Evolutionary conservation across 495 filamentous ascomycete species (phyloP).

Genomic region (Penicillium ochrochloron): DNA sequence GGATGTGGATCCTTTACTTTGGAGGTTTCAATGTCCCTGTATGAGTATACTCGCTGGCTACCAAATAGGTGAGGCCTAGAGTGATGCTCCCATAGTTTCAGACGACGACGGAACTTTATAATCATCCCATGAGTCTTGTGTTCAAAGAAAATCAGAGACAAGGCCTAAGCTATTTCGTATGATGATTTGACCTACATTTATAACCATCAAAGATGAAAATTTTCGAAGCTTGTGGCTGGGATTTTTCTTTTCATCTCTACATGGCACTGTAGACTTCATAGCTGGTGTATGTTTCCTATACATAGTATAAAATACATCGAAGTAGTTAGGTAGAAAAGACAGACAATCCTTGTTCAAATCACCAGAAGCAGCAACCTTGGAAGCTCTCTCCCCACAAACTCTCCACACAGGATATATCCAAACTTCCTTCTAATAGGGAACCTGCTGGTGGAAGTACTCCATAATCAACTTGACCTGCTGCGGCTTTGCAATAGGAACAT

Average conservation of each 20-base stretch:
- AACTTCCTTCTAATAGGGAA: constrained; percentile 17
- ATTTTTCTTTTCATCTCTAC: too few relatives aligned
- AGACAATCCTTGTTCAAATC: neutral
- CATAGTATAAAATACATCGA: neutral
- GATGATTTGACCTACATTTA: too few relatives aligned
- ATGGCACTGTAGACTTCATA: neutral
- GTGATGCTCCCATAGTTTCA: too few relatives aligned
- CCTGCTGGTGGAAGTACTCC: constrained; percentile 29
- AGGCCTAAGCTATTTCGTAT: too few relatives aligned
- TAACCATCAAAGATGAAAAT: too few relatives aligned
- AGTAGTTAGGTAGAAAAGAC: neutral
- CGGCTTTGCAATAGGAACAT: constrained; percentile 27
- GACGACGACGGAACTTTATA: too few relatives aligned
- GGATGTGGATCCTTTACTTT: too few relatives aligned
- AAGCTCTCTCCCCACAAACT: neutral
- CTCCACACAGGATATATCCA: neutral
- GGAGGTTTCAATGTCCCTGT: neutral
- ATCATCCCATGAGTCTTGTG: too few relatives aligned
- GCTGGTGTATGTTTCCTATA: neutral
- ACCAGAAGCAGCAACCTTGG: neutral
- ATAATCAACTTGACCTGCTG: constrained; percentile 29
- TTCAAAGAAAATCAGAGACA: too few relatives aligned
- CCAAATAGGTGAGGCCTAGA: too few relatives aligned
- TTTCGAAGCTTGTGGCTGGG: too few relatives aligned
- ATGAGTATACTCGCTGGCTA: neutral